phyloP scores from a whole-genome alignment of 345 rosid genomes.

The Erodium maritimum region DNA sequence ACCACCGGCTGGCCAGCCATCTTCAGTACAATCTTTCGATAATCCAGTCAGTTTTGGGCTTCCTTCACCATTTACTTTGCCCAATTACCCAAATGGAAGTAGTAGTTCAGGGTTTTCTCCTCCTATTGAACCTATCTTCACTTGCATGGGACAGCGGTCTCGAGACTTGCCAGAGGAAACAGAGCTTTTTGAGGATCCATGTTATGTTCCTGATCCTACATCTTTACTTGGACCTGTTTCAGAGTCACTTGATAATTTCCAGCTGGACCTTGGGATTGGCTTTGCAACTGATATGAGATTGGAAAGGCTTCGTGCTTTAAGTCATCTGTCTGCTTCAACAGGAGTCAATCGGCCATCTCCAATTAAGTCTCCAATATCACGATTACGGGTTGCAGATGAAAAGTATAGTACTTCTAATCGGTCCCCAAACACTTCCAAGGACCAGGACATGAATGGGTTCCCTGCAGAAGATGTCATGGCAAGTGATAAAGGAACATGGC shows the following conservation, averaged over 20 bases:
- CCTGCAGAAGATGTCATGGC: slow-evolving; percentile 22
- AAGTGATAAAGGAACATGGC: slow-evolving; percentile 68
- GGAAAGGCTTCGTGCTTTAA: slow-evolving; percentile 34
- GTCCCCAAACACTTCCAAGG: slow-evolving; percentile 25
- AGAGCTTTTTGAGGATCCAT: slow-evolving; percentile 86
- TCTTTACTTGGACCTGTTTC: slow-evolving; percentile 94
- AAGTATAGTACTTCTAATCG: slow-evolving; percentile 35
- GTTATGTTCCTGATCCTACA: slow-evolving; percentile 75
- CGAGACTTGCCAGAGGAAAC: slow-evolving; percentile 48
- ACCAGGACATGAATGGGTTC: slow-evolving; percentile 25
- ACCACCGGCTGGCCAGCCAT: slow-evolving; percentile 32
- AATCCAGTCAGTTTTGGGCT: slow-evolving; percentile 79
- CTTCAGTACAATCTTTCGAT: slow-evolving; percentile 52
- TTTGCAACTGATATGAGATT: slow-evolving; percentile 34
- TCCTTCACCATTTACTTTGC: slow-evolving; percentile 59
- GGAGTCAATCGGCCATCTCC: slow-evolving; percentile 79
- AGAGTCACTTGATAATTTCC: slow-evolving; percentile 79
- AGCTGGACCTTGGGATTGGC: slow-evolving; percentile 48
- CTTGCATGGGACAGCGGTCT: slow-evolving; percentile 30
- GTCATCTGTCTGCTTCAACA: slow-evolving; percentile 29
- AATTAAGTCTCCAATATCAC: slow-evolving; percentile 79
- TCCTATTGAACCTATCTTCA: slow-evolving; percentile 32
- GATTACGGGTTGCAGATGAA: slow-evolving; percentile 51
- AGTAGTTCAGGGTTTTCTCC: slow-evolving; percentile 69
- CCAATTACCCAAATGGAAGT: slow-evolving; percentile 36